phyloP scores from a whole-genome alignment of 2,329 filamentous ascomycete genomes.

The Salinomyces thailandicus region DNA sequence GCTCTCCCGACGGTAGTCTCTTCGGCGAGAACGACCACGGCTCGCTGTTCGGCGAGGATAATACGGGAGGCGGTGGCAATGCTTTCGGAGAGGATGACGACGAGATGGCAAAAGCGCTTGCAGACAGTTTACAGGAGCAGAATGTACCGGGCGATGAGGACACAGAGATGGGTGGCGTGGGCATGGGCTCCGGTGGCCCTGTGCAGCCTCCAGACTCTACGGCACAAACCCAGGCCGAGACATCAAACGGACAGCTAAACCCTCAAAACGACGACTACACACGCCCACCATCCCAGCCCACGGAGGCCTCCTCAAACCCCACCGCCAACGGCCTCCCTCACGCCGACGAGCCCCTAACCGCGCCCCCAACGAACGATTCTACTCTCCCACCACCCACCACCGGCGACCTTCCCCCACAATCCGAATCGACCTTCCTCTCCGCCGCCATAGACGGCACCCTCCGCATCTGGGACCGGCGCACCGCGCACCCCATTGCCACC shows the following conservation, averaged over 20 bases:
- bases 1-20: constrained; percentile 65
- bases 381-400: constrained; percentile 6
- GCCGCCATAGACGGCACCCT: constrained; percentile 79
- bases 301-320: constrained; percentile 5
- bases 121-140: constrained; percentile 22
- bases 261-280: constrained; percentile 3
- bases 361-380: constrained; percentile 26
- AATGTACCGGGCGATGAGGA: constrained; percentile 30
- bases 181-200: constrained; percentile 27
- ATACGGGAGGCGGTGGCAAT: constrained; percentile 38
- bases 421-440: constrained; percentile 73
- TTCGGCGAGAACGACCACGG: constrained; percentile 64
- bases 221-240: neutral
- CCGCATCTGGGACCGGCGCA: constrained; percentile 84
- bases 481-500: constrained; percentile 64
- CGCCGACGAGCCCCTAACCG: constrained; percentile 33
- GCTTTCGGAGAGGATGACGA: constrained; percentile 74
- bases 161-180: constrained; percentile 36
- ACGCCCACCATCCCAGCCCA: constrained; percentile 3
- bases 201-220: constrained; percentile 22
- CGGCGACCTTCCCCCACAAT: constrained; percentile 40
- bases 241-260: constrained; percentile 1
- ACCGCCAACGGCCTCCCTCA: constrained; percentile 41
- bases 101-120: constrained; percentile 53
- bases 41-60: constrained; percentile 72